Conservation (phyloP, 352 stramenopile species). For the Phytophthora cajani region DNA sequence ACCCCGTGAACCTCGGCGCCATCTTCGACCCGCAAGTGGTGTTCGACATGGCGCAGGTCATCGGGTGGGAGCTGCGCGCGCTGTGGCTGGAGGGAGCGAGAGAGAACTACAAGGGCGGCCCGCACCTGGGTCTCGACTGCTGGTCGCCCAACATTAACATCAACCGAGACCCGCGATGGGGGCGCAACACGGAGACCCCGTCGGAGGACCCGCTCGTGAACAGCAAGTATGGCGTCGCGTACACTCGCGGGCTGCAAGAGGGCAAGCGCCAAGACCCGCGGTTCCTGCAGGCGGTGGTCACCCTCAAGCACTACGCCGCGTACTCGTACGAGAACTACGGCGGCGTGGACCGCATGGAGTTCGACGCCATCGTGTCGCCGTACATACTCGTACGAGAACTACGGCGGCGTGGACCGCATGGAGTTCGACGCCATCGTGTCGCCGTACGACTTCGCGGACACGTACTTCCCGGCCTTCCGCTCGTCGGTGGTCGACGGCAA, state of each 20-base stretch:
- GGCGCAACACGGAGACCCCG: constrained; percentile 92
- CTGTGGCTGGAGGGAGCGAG: constrained; percentile 79
- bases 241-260: constrained; percentile 91
- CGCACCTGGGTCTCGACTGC: constrained; percentile 89
- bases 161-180: constrained; percentile 94
- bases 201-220: constrained; percentile 95
- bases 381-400: constrained; percentile 92
- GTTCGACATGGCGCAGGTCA: constrained; percentile 86
- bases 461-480: constrained; percentile 90
- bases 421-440: constrained; percentile 91
- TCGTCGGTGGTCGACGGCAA: constrained; percentile 81
- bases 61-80: constrained; percentile 83
- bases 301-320: constrained; percentile 94
- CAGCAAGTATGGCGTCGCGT: constrained; percentile 89
- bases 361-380: constrained; percentile 89
- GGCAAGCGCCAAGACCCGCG: constrained; percentile 49
- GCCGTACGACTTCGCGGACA: constrained; percentile 92
- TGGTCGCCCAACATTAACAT: constrained; percentile 97
- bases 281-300: constrained; percentile 88
- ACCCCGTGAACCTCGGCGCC: constrained; percentile 87
- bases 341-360: constrained; percentile 80
- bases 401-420: constrained; percentile 75
- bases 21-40: constrained; percentile 89
- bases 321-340: constrained; percentile 90
- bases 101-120: constrained; percentile 68